phyloP scores from a whole-genome alignment of 164 flowering plant species.

The Nymphaea colorata region DNA sequence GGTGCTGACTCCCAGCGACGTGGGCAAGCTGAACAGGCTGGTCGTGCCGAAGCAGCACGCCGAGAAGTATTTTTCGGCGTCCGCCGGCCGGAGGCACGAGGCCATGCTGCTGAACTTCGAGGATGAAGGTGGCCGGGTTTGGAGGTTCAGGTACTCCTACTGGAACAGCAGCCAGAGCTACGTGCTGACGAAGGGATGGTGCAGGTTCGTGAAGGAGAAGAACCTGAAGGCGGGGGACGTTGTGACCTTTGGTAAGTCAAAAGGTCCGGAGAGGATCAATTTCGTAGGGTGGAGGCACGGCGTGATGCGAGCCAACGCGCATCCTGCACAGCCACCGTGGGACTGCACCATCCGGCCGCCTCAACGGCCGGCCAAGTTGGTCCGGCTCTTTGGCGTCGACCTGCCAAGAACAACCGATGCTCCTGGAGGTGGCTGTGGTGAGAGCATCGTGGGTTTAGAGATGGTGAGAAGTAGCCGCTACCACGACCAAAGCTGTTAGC shows the following conservation, averaged over 20 bases:
- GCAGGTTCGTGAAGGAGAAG: conserved; percentile 87
- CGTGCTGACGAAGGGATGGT: conserved; percentile 94
- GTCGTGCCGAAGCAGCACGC: conserved; percentile 95
- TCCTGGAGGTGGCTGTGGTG: no score
- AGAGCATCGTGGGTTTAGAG: no score
- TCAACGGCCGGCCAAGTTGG: conserved; percentile 17
- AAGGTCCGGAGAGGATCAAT: conserved; percentile 42
- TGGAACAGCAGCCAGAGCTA: conserved; percentile 95
- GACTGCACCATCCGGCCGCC: background rate
- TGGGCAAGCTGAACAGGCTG: conserved; percentile 82
- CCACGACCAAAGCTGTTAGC: no score
- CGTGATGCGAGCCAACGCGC: conserved; percentile 2
- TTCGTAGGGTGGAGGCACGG: conserved; percentile 53
- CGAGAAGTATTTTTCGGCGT: conserved; percentile 60
- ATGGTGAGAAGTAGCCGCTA: no score
- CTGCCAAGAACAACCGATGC: conserved; percentile 8
- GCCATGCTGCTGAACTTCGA: conserved; percentile 65
- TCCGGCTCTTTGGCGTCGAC: conserved; percentile 75
- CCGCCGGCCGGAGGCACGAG: conserved; percentile 10
- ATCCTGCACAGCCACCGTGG: background rate
- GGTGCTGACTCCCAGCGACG: conserved; percentile 90
- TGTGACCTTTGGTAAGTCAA: conserved; percentile 46
- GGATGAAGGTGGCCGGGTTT: conserved; percentile 54
- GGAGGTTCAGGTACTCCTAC: conserved; percentile 83
- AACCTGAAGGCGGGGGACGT: conserved; percentile 63